These are phyloP conservation scores for Anthracocystis walkeri DNA, from an alignment of 1,284 basidiomycete species.

Conservation along the genomic window DNA sequence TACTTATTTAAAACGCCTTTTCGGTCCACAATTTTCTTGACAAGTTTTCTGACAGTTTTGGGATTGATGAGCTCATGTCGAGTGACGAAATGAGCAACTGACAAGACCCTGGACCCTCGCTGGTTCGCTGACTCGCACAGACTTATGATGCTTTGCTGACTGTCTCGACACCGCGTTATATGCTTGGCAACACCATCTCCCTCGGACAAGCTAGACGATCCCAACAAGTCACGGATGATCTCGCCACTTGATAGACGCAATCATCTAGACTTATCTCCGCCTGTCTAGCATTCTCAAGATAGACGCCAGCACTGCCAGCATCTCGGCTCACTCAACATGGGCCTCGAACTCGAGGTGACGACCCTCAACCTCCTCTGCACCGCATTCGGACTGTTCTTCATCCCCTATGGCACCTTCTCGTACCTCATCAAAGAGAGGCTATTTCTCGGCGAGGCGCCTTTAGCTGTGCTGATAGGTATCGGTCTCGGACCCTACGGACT, in stretches of 20 bases:
- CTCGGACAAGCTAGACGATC: background rate
- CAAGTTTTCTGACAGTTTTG: background rate
- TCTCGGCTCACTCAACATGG: constrained; percentile 16
- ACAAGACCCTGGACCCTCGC: constrained; percentile 7
- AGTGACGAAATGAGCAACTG: constrained; percentile 2
- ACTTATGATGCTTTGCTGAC: background rate
- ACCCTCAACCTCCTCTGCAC: constrained; percentile 49
- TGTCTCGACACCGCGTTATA: background rate
- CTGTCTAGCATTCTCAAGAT: constrained; percentile 10
- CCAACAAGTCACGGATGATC: constrained; percentile 10
- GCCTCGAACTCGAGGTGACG: constrained; percentile 35
- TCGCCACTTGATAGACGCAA: background rate
- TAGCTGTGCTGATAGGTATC: constrained; percentile 58
- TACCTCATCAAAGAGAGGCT: constrained; percentile 61
- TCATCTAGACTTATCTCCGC: background rate
- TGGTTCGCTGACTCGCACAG: background rate
- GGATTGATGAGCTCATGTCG: background rate
- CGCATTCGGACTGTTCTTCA: constrained; percentile 51
- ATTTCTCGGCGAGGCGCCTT: constrained; percentile 59
- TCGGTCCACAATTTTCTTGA: background rate
- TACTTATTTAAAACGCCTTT: background rate
- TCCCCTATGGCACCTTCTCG: constrained; percentile 55
- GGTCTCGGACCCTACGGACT: constrained; percentile 56
- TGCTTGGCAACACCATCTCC: constrained; percentile 1
- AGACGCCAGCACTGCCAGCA: background rate